These are phyloP conservation scores for Piper longum DNA, from an alignment of 164 flowering plant species.

Conservation along the genomic window DNA sequence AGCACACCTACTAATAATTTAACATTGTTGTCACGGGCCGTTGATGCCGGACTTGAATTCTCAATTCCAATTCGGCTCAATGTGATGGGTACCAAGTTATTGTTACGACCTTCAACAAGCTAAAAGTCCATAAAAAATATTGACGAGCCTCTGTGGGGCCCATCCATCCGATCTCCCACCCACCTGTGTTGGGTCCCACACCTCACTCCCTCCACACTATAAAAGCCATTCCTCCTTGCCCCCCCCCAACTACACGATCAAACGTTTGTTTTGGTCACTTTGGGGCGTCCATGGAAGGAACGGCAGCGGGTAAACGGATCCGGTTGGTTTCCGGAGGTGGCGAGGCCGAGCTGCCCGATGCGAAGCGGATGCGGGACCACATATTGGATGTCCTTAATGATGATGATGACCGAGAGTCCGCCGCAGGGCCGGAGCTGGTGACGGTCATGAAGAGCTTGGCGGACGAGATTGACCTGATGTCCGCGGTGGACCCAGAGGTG, in stretches of 20 bases:
- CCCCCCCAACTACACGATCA: background rate
- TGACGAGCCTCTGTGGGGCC: too few relatives aligned
- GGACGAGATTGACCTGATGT: conserved; percentile 1
- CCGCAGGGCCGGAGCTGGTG: background rate
- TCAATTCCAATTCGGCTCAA: too few relatives aligned
- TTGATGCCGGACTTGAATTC: too few relatives aligned
- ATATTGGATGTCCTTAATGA: conserved; percentile 5
- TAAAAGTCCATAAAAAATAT: too few relatives aligned
- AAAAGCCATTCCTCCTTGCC: too few relatives aligned
- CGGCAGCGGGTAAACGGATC: background rate
- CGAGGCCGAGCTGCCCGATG: background rate
- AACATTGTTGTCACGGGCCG: too few relatives aligned
- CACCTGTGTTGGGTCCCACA: too few relatives aligned
- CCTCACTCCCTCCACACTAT: too few relatives aligned
- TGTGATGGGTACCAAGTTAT: too few relatives aligned
- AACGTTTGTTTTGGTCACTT: background rate
- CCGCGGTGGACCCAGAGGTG: background rate
- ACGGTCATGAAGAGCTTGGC: conserved; percentile 5
- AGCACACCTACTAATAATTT: too few relatives aligned
- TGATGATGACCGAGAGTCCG: conserved; percentile 1
- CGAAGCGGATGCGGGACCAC: conserved; percentile 3
- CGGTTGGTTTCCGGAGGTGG: background rate
- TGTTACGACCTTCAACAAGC: too few relatives aligned
- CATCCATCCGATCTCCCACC: too few relatives aligned
- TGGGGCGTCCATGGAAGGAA: background rate